Conservation (phyloP, 129 eudicot species). For the Chrysanthemum lavandulifolium region DNA sequence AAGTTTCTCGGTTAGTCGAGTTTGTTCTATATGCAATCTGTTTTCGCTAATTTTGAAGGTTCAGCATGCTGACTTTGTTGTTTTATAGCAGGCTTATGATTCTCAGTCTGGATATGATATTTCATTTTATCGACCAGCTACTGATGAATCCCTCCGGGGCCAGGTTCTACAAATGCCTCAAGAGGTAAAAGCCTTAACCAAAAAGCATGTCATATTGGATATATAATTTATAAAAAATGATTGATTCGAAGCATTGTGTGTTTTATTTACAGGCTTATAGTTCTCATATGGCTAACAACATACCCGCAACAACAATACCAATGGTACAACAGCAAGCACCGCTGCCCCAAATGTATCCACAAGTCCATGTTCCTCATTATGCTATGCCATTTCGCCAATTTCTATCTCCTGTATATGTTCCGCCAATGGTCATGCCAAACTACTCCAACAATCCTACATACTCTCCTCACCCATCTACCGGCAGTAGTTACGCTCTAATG, state of each 20-base stretch:
- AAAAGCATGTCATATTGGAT: too few species aligned
- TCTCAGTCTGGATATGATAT: slow-evolving; percentile 71
- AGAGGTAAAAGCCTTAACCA: slow-evolving; percentile 47
- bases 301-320: slow-evolving; percentile 63
- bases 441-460: slow-evolving; percentile 66
- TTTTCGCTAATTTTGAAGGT: not conserved
- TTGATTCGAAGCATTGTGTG: slow-evolving; percentile 14
- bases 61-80: slow-evolving; percentile 23
- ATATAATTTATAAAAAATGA: not conserved
- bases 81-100: slow-evolving; percentile 66
- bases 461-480: slow-evolving; percentile 82
- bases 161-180: slow-evolving; percentile 65
- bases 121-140: slow-evolving; percentile 66
- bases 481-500: slow-evolving; percentile 73
- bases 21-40: too few species aligned
- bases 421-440: slow-evolving; percentile 89
- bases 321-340: slow-evolving; percentile 79
- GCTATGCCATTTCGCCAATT: slow-evolving; percentile 88
- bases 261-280: slow-evolving; percentile 47
- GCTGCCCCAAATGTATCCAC: slow-evolving; percentile 90
- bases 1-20: slow-evolving; percentile 70
- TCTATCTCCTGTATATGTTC: slow-evolving; percentile 81
- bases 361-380: slow-evolving; percentile 71
- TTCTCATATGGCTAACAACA: slow-evolving; percentile 53
- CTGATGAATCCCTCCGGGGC: slow-evolving; percentile 64